Percentiles rank a stretch among this genome's conserved stretches.
phyloP scores from a whole-genome alignment of 164 flowering plant species.

The Vitis rotundifolia region DNA sequence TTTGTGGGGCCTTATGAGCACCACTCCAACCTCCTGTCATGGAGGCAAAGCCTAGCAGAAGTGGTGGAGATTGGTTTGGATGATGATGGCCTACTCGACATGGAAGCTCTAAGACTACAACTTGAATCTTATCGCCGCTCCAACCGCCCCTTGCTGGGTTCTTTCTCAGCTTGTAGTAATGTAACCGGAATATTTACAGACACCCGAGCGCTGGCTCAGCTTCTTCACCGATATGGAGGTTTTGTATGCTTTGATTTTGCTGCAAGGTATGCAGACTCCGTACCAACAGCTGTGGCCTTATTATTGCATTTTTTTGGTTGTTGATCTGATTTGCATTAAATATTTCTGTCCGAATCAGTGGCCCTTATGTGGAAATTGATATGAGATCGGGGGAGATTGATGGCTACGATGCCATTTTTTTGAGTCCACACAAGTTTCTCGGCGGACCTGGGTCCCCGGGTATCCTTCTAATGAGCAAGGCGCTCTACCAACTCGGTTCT shows the following conservation, averaged over 20 bases:
- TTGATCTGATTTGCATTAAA: not conserved
- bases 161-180: conserved; percentile 86
- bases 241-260: conserved; percentile 85
- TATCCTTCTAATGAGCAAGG: conserved; percentile 58
- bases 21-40: conserved; percentile 68
- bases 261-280: conserved; percentile 38
- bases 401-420: conserved; percentile 77
- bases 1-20: conserved; percentile 70
- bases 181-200: conserved; percentile 63
- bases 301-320: not conserved
- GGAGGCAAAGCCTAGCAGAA: conserved; percentile 66
- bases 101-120: conserved; percentile 36
- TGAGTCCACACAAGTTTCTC: conserved; percentile 79
- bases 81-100: conserved; percentile 51
- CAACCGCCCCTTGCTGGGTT: conserved; percentile 69
- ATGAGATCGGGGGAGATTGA: conserved; percentile 72
- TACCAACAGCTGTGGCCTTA: too few relatives aligned
- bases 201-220: conserved; percentile 50
- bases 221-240: conserved; percentile 70
- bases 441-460: conserved; percentile 87
- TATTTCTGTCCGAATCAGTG: not conserved
- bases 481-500: conserved; percentile 43
- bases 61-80: conserved; percentile 60
- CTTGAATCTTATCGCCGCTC: conserved; percentile 31
- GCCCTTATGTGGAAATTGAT: conserved; percentile 50